Evolutionary conservation across 2,329 filamentous ascomycete genomes (phyloP), one percentile per base, ranked within the genome.

Genomic region (Aspergillus pseudoterreus): DNA sequence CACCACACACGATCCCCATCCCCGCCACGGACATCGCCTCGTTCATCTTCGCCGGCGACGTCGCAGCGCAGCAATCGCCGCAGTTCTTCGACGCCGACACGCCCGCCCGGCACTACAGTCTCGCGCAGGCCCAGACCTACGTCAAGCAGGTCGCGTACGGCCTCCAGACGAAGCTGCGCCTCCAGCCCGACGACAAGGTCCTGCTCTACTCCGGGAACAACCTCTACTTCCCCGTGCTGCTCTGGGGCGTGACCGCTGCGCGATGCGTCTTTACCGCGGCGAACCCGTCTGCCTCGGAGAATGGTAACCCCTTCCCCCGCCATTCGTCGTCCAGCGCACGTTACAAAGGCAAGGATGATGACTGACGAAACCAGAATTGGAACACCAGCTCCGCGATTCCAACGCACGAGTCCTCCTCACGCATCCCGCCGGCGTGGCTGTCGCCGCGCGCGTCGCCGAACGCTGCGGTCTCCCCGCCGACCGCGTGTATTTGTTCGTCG

Each of bases 321-420:
- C 19, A 19, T 19, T 4, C 19, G 19, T 19, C 19, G 3, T 19
- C 19, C 4, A 35, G 11, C 10, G 33, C 11, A n/a, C 4, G 6
- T 12, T 12, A 35, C 5, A 5, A 35, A 12, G 11, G 8, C 10
- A 4, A n/a, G 33, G 4, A 35, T n/a, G 4, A 35, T n/a, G n/a
- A 35, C n/a, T n/a, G 33, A 12, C 33, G 33, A 11, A 19, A 12
- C 2, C 14, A 53, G 51, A 53, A 36, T 6, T 53, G 35, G 51
- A 53, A 38, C 46, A 53, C 15, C 51, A 53, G 38, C 43, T 53
- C n/a, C 36, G 38, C 11, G 27, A 53, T 22, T 53, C 47, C 10
- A 47, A 39, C 14, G 51, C 51, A 15, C 50, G 36, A n/a, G 14
- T 53, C 15, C 19, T 53, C 6, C 38, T 53, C 12, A 47, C 43